A percentile compares a stretch with the other conserved stretches of the same genome.
Conservation (phyloP, 1,284 basidiomycete genomes). For the Leccinum griseonigrum region DNA sequence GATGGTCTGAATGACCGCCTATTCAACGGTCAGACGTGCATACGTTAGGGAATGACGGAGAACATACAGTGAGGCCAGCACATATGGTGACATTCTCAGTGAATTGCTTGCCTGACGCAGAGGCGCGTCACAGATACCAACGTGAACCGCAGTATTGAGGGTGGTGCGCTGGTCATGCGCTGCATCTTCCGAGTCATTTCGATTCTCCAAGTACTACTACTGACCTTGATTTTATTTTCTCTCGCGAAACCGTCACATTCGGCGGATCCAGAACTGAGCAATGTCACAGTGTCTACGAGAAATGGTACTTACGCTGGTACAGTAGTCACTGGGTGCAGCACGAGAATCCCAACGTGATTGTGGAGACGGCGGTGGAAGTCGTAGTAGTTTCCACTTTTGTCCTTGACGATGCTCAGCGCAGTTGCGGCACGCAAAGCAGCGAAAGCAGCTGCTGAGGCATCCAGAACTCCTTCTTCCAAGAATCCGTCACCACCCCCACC, state of each 20-base stretch:
- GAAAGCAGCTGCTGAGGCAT: slow-evolving; percentile 18
- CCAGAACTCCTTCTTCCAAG: slow-evolving; percentile 10
- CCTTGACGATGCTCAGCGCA: slow-evolving; percentile 26
- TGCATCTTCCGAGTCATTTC: no score
- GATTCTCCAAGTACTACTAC: neutral
- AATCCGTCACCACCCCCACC: slow-evolving; percentile 14
- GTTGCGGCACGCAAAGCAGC: slow-evolving; percentile 28
- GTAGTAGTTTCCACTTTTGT: neutral
- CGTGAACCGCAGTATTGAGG: no score
- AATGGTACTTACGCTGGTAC: slow-evolving; percentile 2
- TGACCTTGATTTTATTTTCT: neutral
- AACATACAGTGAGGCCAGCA: no score
- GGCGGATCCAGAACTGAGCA: slow-evolving; percentile 12
- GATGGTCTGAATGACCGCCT: no score
- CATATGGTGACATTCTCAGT: no score
- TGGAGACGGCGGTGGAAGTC: slow-evolving; percentile 4
- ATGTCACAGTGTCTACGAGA: slow-evolving; percentile 1
- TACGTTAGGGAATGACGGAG: no score
- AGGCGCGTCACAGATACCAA: no score
- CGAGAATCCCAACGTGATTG: slow-evolving; percentile 11
- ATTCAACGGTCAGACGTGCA: no score
- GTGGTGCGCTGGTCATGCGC: no score
- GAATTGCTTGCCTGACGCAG: no score
- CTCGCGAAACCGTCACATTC: slow-evolving; percentile 10
- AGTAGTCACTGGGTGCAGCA: slow-evolving; percentile 18